Evolutionary conservation across 2,329 filamentous ascomycete species (phyloP), one percentile per base, ranked within the genome.

Genomic region (Cordyceps militaris): DNA sequence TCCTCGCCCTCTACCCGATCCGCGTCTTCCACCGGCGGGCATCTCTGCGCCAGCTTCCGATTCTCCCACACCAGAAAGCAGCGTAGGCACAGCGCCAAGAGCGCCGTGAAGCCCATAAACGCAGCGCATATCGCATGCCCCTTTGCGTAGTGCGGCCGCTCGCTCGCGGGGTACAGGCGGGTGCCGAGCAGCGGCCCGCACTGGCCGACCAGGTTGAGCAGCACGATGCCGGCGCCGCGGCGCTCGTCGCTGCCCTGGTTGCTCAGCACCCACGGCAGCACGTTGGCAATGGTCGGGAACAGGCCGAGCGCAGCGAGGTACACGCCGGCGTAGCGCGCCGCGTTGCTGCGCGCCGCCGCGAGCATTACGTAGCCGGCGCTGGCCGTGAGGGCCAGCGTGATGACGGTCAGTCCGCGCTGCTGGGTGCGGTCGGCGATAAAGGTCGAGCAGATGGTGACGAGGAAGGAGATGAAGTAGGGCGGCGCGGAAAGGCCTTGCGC

Each of bases 181-280:
- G 81, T 84, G 10, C 83, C 84, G 3, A 86, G 70, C 4, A 86
- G 68, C 2, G 88, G 87, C 0, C 88, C 88, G 62, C 84, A 84
- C 71, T 91, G 88, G 0, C 88, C 90, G 13, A 94, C 79, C 19
- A 89, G 67, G 68, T 94, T 90, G 65, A 95, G 69, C 24, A 94
- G 77, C 0, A 87, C 88, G 65, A 94, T 86, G 1, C 86, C 88
- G 0, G 83, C 82, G 0, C 88, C 88, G 61, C 86, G 86, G 14
- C 82, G 80, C 51, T 80, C 80, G 56, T 84, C 82, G 3, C 77
- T 82, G 44, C 79, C 74, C 66, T 91, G 87, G 69, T 94, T 94
- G 66, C 93, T 62, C 11, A 64, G 46, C 2, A 63, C 62, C 63
- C 63, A 63, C 5, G 63, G 58, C 10, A 64, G 34, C 21, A 64